phyloP scores from a whole-genome alignment of 2,329 filamentous ascomycete genomes.

The Camillea tinctor region DNA sequence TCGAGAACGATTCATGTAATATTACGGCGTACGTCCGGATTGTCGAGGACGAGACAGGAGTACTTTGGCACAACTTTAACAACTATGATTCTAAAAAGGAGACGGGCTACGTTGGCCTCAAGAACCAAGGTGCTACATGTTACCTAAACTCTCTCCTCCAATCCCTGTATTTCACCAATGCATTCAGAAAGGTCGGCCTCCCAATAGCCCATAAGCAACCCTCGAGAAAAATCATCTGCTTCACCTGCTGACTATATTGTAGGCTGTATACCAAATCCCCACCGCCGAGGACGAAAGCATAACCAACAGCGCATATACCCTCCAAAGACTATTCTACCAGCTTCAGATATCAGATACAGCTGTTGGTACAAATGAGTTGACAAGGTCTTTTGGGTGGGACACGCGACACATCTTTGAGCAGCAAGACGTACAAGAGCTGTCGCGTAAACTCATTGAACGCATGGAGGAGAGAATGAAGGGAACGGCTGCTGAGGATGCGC shows the following conservation, averaged over 20 bases:
- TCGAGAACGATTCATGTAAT: constrained; percentile 74
- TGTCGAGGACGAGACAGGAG: constrained; percentile 83
- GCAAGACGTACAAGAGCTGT: constrained; percentile 96
- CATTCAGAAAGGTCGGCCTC: constrained; percentile 77
- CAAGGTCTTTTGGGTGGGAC: constrained; percentile 97
- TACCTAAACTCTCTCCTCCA: constrained; percentile 84
- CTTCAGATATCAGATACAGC: constrained; percentile 82
- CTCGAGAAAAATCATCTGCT: background rate
- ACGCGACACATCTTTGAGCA: constrained; percentile 97
- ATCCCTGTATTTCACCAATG: constrained; percentile 84
- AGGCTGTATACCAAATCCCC: constrained; percentile 96
- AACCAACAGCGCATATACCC: constrained; percentile 85
- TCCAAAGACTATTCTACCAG: constrained; percentile 93
- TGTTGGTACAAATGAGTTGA: constrained; percentile 89
- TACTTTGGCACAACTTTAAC: constrained; percentile 86
- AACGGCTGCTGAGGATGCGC: constrained; percentile 82
- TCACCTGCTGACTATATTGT: constrained; percentile 14
- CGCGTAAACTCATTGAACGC: constrained; percentile 93
- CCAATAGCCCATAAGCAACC: background rate
- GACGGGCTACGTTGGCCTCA: constrained; percentile 93
- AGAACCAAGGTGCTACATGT: constrained; percentile 93
- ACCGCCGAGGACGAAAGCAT: constrained; percentile 80
- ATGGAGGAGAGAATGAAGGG: constrained; percentile 99
- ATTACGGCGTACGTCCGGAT: constrained; percentile 81
- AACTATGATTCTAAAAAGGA: constrained; percentile 99